phyloP scores from a whole-genome alignment of 1,284 basidiomycete species.

The Ustilago nuda region DNA sequence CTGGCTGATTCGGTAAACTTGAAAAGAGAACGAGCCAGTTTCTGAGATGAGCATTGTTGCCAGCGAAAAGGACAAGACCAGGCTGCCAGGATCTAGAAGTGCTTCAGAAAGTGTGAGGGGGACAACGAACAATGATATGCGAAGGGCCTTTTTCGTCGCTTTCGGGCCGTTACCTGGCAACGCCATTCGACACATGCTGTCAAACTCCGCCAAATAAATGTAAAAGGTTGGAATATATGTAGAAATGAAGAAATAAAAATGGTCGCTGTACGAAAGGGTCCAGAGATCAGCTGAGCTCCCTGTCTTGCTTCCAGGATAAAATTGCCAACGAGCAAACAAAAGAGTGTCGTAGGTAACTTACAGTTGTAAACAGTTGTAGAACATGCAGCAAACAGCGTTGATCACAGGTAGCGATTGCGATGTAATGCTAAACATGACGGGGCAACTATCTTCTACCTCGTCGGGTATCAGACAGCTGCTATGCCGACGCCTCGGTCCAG shows the following conservation, averaged over 20 bases:
- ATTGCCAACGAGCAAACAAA: background rate
- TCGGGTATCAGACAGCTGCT: too few relatives aligned
- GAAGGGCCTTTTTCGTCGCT: background rate
- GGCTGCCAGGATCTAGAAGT: background rate
- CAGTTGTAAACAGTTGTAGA: too few relatives aligned
- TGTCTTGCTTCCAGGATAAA: slow-evolving; percentile 1
- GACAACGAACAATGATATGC: background rate
- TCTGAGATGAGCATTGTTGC: background rate
- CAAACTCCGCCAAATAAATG: slow-evolving; percentile 5
- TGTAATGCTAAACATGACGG: too few relatives aligned
- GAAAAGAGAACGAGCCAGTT: background rate
- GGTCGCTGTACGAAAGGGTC: background rate
- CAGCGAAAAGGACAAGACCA: background rate
- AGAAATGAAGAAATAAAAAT: background rate
- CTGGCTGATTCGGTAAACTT: background rate
- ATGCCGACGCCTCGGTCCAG: too few relatives aligned
- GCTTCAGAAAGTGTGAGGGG: background rate
- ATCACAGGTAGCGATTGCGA: too few relatives aligned
- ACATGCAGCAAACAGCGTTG: too few relatives aligned
- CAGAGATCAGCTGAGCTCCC: slow-evolving; percentile 1
- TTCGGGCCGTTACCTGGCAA: slow-evolving; percentile 1
- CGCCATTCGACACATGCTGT: background rate
- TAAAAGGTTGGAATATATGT: background rate
- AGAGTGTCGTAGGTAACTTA: background rate
- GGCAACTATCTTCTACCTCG: too few relatives aligned